Conservation (phyloP, 306 rosid genomes). For the Quercus berberidifolia region DNA sequence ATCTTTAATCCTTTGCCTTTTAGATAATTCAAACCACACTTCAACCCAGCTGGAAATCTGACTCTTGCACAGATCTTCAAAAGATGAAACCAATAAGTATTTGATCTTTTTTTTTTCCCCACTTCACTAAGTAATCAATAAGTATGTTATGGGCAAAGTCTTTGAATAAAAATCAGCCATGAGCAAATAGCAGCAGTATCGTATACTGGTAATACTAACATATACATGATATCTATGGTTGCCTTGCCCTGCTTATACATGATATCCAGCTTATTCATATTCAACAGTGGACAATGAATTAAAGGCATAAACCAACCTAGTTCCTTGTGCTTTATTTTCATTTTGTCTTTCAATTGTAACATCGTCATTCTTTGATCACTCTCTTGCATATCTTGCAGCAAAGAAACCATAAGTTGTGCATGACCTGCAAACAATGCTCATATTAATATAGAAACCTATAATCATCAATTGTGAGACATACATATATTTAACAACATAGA, state of each 20-base stretch:
- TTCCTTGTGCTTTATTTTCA: constrained; percentile 69
- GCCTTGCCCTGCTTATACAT: neutral
- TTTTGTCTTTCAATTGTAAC: constrained; percentile 78
- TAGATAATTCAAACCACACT: too few relatives aligned
- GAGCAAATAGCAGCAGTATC: neutral
- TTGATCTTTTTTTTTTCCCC: too few relatives aligned
- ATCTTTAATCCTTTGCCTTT: too few relatives aligned
- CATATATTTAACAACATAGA: neutral
- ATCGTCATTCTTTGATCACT: constrained; percentile 77
- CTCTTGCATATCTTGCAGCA: constrained; percentile 66
- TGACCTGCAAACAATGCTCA: constrained; percentile 45
- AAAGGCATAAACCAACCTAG: constrained; percentile 47
- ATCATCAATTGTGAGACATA: neutral
- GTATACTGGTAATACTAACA: neutral
- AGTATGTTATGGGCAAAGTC: too few relatives aligned
- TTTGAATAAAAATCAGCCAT: neutral
- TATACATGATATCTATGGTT: neutral
- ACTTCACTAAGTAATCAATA: too few relatives aligned
- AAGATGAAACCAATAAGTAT: too few relatives aligned
- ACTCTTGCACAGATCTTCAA: too few relatives aligned
- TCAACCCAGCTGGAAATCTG: too few relatives aligned
- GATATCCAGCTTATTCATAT: constrained; percentile 4
- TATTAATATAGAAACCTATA: neutral
- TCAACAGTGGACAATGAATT: neutral
- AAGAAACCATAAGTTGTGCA: constrained; percentile 64